A percentile compares a stretch with the other conserved stretches of the same genome.
Evolutionary conservation across 2,329 filamentous ascomycete species (phyloP).

Genomic region (Colletotrichum sp.): DNA sequence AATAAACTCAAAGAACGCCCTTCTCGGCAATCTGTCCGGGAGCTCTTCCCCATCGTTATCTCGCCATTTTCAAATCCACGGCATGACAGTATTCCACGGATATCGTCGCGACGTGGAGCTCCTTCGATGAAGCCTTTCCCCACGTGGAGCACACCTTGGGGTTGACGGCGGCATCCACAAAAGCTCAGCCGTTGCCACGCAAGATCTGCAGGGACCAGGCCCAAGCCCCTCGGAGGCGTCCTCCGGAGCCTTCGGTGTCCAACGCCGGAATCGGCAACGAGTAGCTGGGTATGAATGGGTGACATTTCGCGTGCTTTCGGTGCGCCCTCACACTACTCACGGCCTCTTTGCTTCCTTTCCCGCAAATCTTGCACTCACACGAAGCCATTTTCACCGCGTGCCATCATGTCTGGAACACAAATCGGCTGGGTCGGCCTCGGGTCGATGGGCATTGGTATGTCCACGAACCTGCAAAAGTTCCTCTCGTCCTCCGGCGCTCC

Average conservation of each 20-base stretch:
- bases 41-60: not conserved
- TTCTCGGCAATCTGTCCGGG: not conserved
- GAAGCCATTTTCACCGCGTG: not conserved
- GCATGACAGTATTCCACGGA: not conserved
- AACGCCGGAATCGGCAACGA: not conserved
- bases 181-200: not conserved
- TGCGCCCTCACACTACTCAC: not conserved
- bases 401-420: not conserved
- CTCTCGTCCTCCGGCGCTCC: conserved; percentile 60
- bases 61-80: not conserved
- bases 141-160: conserved; percentile 10
- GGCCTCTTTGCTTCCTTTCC: rapidly evolving
- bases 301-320: not conserved
- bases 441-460: conserved; percentile 45
- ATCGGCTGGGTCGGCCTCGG: conserved; percentile 36
- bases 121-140: not conserved
- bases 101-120: conserved; percentile 2
- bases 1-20: not conserved
- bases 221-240: not conserved
- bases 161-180: not conserved
- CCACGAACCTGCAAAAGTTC: conserved; percentile 45
- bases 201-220: conserved; percentile 5
- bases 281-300: not conserved
- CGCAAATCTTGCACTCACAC: rapidly evolving
- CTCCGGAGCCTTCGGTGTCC: not conserved